Conservation (phyloP, 106 monocot species). For the Acanthochlamys bracteata region DNA sequence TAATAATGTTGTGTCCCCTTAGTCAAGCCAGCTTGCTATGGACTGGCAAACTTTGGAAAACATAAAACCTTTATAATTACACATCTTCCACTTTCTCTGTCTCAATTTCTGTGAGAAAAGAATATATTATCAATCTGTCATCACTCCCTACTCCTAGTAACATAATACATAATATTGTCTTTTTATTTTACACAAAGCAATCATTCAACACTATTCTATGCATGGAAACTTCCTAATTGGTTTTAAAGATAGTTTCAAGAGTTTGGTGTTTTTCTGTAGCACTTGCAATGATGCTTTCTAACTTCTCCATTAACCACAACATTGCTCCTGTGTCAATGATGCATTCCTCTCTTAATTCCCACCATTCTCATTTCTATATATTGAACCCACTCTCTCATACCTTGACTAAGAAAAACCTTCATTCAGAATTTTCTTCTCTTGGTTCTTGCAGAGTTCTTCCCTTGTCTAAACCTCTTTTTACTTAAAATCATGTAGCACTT, state of each 20-base stretch:
- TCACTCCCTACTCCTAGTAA: too few species aligned
- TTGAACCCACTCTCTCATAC: conserved; percentile 2
- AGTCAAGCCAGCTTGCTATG: conserved; percentile 4
- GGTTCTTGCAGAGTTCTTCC: neutral
- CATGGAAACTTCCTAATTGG: neutral
- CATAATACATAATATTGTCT: neutral
- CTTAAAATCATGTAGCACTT: conserved; percentile 1
- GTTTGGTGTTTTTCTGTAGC: conserved; percentile 1
- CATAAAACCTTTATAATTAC: neutral
- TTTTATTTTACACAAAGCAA: neutral
- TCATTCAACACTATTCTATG: neutral
- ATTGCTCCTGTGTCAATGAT: neutral
- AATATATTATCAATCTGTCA: neutral
- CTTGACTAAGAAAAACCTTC: neutral
- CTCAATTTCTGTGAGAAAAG: neutral
- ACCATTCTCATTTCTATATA: conserved; percentile 9
- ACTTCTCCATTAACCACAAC: neutral
- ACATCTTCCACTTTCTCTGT: neutral
- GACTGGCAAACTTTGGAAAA: conserved; percentile 1
- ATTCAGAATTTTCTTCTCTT: neutral
- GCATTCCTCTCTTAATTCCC: neutral
- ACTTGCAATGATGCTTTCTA: conserved; percentile 7
- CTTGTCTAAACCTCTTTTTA: neutral
- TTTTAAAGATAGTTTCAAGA: neutral
- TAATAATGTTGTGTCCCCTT: too few species aligned